Percentiles rank a stretch among this genome's conserved stretches.
Evolutionary conservation across 1,139 yeast species (phyloP).

Genomic region (Yamadazyma membranifaciens): DNA sequence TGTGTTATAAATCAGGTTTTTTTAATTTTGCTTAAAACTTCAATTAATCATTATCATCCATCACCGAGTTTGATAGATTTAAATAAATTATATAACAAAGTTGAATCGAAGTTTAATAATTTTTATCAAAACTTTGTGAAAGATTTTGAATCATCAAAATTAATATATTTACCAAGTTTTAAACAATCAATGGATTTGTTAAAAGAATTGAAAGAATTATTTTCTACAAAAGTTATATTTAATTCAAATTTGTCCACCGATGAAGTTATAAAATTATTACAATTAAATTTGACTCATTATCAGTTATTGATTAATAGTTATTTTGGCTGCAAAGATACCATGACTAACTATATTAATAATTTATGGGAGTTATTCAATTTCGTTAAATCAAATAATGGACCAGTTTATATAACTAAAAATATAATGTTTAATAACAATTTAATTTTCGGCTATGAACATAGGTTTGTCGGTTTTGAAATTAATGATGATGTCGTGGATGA

Average conservation of each 20-base stretch:
- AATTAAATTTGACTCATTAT: constrained; percentile 13
- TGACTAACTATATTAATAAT: constrained; percentile 24
- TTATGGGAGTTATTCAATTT: constrained; percentile 28
- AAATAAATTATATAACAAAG: constrained; percentile 8
- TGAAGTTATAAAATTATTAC: constrained; percentile 11
- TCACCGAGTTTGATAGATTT: constrained; percentile 10
- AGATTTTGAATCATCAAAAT: constrained; percentile 9
- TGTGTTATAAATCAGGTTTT: constrained; percentile 25
- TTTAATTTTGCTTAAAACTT: constrained; percentile 19
- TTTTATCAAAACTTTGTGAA: constrained; percentile 12
- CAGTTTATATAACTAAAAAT: constrained; percentile 19
- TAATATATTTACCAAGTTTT: constrained; percentile 10
- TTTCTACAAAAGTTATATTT: constrained; percentile 4
- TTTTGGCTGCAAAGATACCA: constrained; percentile 32
- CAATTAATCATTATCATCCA: constrained; percentile 8
- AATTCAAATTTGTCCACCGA: constrained; percentile 7
- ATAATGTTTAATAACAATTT: constrained; percentile 22
- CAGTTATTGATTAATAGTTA: constrained; percentile 21
- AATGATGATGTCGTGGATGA: constrained; percentile 21
- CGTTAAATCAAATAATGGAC: constrained; percentile 13
- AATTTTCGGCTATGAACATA: constrained; percentile 17
- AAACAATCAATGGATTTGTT: constrained; percentile 11
- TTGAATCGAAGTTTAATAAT: constrained; percentile 9
- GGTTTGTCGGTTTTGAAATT: constrained; percentile 24
- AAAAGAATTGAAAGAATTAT: constrained; percentile 12